Conservation (phyloP, 768 basidiomycete genomes). For the Tephrocybe sp. region DNA sequence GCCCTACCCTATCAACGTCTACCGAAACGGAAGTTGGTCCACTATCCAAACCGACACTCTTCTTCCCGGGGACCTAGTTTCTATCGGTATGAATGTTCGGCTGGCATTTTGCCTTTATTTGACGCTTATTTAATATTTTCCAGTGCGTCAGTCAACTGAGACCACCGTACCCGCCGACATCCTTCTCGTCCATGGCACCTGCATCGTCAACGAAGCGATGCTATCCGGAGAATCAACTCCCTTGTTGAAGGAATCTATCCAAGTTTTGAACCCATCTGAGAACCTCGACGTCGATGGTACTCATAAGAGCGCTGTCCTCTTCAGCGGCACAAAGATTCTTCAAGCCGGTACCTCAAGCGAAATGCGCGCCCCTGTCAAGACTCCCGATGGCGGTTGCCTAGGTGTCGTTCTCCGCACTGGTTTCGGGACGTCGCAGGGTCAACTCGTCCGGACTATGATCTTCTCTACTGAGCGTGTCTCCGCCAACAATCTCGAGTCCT, state of each 20-base stretch:
- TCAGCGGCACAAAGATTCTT: slow-evolving; percentile 96
- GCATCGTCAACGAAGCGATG: slow-evolving; percentile 99
- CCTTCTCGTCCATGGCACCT: slow-evolving; percentile 87
- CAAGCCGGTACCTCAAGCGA: slow-evolving; percentile 67
- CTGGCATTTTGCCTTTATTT: neutral
- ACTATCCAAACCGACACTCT: slow-evolving; percentile 83
- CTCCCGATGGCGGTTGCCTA: slow-evolving; percentile 91
- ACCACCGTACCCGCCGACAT: slow-evolving; percentile 93
- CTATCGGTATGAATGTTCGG: slow-evolving; percentile 45
- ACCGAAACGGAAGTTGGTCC: slow-evolving; percentile 79
- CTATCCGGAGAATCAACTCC: slow-evolving; percentile 98
- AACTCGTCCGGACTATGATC: slow-evolving; percentile 98
- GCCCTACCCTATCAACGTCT: slow-evolving; percentile 84
- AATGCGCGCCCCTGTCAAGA: slow-evolving; percentile 48
- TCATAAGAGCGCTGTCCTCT: slow-evolving; percentile 88
- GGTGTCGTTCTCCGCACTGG: slow-evolving; percentile 93
- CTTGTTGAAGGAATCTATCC: slow-evolving; percentile 92
- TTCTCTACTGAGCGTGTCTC: slow-evolving; percentile 97
- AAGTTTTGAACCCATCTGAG: slow-evolving; percentile 74
- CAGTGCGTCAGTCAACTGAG: slow-evolving; percentile 72
- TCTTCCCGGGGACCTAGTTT: slow-evolving; percentile 91
- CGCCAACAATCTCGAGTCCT: slow-evolving; percentile 93
- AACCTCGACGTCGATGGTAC: slow-evolving; percentile 80
- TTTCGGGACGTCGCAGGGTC: slow-evolving; percentile 96
- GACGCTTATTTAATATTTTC: neutral